These are phyloP conservation scores for Crithidia fasciculata DNA, from an alignment of 208 protist species.

Conservation along the genomic window DNA sequence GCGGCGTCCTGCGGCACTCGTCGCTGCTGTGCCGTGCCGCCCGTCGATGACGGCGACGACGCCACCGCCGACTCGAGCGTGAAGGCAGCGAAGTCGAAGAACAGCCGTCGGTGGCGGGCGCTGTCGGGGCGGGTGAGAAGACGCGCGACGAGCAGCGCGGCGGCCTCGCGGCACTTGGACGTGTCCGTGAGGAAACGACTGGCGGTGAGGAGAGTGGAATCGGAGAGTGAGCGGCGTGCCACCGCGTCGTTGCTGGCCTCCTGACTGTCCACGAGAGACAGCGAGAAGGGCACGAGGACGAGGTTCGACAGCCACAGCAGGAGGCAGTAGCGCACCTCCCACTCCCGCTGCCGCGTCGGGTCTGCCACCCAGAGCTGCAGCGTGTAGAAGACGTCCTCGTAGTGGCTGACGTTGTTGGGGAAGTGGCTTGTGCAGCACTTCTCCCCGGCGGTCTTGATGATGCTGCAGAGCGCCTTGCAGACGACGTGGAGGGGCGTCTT, in stretches of 20 bases:
- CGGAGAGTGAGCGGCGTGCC: constrained; percentile 54
- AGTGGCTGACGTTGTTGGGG: constrained; percentile 89
- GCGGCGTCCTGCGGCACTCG: constrained; percentile 12
- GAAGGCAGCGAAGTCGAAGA: constrained; percentile 63
- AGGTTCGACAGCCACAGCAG: constrained; percentile 97
- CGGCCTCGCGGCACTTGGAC: constrained; percentile 91
- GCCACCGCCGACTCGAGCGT: constrained; percentile 26
- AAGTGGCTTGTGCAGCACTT: constrained; percentile 95
- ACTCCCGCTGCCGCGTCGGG: constrained; percentile 67
- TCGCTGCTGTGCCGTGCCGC: not conserved
- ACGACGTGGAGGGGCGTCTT: constrained; percentile 77
- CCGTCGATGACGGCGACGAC: too few species aligned
- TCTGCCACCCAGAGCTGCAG: constrained; percentile 70
- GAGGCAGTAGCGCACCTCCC: constrained; percentile 96
- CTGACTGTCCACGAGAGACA: constrained; percentile 91
- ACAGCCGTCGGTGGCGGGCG: constrained; percentile 54
- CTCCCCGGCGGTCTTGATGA: constrained; percentile 95
- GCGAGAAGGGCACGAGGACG: constrained; percentile 96
- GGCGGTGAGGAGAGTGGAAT: constrained; percentile 72
- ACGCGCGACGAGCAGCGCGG: constrained; percentile 87
- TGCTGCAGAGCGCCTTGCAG: constrained; percentile 87
- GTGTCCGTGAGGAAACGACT: constrained; percentile 81
- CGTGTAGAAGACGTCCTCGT: constrained; percentile 89
- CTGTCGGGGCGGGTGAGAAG: constrained; percentile 93
- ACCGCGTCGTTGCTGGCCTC: not conserved